These are phyloP conservation scores for Penicillium corylophilum DNA, from an alignment of 2,329 filamentous ascomycete genomes.

Conservation along the genomic window DNA sequence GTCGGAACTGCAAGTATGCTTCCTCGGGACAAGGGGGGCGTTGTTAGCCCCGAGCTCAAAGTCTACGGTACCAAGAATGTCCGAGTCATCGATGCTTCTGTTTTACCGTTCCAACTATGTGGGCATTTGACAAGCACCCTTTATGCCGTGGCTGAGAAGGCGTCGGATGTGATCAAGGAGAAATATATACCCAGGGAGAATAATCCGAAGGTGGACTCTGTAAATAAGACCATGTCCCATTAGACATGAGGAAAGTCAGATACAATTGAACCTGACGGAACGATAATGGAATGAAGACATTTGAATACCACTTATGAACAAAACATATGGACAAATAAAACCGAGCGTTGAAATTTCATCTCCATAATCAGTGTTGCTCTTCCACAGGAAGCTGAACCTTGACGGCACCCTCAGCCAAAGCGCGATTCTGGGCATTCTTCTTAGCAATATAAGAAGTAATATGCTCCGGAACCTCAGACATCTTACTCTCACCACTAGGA, in stretches of 20 bases:
- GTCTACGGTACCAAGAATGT: constrained; percentile 39
- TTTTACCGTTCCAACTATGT: constrained; percentile 31
- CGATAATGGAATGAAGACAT: not conserved
- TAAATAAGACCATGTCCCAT: not conserved
- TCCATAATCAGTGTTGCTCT: constrained; percentile 27
- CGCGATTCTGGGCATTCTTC: constrained; percentile 46
- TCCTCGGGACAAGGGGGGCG: constrained; percentile 32
- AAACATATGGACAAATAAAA: too few species aligned
- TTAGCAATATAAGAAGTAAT: constrained; percentile 55
- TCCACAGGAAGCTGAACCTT: constrained; percentile 27
- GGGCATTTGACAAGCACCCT: constrained; percentile 32
- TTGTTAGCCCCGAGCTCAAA: constrained; percentile 29
- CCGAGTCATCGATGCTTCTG: constrained; percentile 35
- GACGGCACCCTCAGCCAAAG: constrained; percentile 42
- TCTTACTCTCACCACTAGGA: constrained; percentile 58
- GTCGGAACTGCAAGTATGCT: constrained; percentile 36
- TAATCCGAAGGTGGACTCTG: not conserved
- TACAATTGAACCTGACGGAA: not conserved
- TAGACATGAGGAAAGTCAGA: not conserved
- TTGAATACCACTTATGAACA: too few species aligned
- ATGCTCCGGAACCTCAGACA: constrained; percentile 61
- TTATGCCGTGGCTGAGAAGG: constrained; percentile 34
- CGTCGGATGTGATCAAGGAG: constrained; percentile 33
- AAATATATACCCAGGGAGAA: constrained; percentile 4
- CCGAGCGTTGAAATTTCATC: too few species aligned